Conservation (phyloP, 2,329 filamentous ascomycete genomes). For the Monosporascus sp. region DNA sequence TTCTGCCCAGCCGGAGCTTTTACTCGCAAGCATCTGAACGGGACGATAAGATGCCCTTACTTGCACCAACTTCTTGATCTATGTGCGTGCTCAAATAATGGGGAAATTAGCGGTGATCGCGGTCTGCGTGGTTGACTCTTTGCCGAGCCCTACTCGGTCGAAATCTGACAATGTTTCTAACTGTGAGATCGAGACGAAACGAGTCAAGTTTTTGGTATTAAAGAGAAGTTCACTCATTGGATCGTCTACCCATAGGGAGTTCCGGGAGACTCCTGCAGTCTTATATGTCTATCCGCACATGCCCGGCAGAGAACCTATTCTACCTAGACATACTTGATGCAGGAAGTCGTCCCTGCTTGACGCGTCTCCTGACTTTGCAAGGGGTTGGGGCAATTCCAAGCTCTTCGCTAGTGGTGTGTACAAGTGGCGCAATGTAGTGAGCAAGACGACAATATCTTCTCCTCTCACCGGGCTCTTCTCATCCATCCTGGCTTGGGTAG, state of each 20-base stretch:
- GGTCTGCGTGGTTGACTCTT: not conserved
- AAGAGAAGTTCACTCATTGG: not conserved
- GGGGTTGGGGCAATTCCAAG: not conserved
- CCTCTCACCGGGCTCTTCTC: not conserved
- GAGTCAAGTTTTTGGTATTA: no score
- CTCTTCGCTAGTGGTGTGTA: not conserved
- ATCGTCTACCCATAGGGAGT: not conserved
- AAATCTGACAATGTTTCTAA: not conserved
- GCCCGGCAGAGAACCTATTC: not conserved
- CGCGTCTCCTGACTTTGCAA: not conserved
- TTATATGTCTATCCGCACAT: not conserved
- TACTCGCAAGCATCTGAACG: not conserved
- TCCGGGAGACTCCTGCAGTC: not conserved
- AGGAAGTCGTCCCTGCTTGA: not conserved
- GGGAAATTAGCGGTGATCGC: not conserved
- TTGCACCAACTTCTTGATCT: no score
- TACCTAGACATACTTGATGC: not conserved
- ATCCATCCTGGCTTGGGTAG: not conserved
- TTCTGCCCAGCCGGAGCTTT: not conserved
- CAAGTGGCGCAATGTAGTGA: conserved; percentile 6
- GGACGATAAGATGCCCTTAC: no score
- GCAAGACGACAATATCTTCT: not conserved
- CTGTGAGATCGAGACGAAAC: not conserved
- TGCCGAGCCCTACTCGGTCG: not conserved
- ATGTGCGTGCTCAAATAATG: no score